A percentile compares a stretch with the other conserved stretches of the same genome.
phyloP scores from a whole-genome alignment of 225 moss, liverwort and hornwort genomes.

The Sphagnum contortum region DNA sequence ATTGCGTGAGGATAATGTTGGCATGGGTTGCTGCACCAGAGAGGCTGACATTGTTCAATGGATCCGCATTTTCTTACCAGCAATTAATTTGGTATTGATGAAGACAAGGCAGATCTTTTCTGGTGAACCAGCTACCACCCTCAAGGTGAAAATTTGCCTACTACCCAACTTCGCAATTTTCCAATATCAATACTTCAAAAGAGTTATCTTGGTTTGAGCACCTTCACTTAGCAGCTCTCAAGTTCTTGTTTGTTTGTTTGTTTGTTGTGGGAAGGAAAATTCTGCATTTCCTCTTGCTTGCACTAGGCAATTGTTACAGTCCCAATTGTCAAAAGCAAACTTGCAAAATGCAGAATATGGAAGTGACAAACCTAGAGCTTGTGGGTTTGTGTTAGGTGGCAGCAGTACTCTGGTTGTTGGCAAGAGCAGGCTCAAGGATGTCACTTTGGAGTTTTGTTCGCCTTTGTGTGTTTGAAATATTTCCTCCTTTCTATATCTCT shows the following conservation, averaged over 20 bases:
- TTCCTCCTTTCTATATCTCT: too few relatives aligned
- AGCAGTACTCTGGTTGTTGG: conserved; percentile 69
- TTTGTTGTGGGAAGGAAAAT: too few relatives aligned
- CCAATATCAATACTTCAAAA: too few relatives aligned
- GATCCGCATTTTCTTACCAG: conserved; percentile 58
- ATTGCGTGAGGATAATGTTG: conserved; percentile 9
- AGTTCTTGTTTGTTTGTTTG: too few relatives aligned
- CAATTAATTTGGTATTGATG: conserved; percentile 57
- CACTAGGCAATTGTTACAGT: too few relatives aligned
- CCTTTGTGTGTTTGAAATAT: conserved; percentile 35
- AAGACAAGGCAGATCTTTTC: conserved; percentile 75
- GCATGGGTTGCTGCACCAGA: conserved; percentile 34
- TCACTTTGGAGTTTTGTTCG: conserved; percentile 85
- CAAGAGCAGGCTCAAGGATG: conserved; percentile 69
- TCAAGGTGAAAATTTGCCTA: conserved; percentile 39
- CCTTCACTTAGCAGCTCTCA: too few relatives aligned
- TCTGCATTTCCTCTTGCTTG: too few relatives aligned
- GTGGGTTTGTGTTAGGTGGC: conserved; percentile 49
- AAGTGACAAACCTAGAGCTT: too few relatives aligned
- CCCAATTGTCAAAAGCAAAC: too few relatives aligned
- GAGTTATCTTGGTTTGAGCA: too few relatives aligned
- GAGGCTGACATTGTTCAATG: conserved; percentile 59
- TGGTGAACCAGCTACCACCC: conserved; percentile 84
- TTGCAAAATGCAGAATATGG: too few relatives aligned
- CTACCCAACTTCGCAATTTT: too few relatives aligned